Evolutionary conservation across 1,139 yeast species (phyloP).

Genomic region (Tardiomyces depauwii): DNA sequence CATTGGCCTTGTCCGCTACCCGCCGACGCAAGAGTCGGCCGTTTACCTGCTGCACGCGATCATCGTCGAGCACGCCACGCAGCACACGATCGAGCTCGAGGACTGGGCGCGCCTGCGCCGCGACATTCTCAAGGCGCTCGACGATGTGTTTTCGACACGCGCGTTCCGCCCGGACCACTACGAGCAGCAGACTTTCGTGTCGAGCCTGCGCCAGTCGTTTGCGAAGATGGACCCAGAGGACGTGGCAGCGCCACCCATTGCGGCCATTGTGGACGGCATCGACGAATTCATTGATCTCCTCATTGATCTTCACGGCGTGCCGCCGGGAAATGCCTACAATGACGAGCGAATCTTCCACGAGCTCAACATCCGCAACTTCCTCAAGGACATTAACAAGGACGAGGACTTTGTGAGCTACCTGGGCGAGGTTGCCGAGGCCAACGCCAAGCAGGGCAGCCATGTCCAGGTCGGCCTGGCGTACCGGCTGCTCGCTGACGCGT

Average conservation of each 20-base stretch:
- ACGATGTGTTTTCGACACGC: slow-evolving; percentile 51
- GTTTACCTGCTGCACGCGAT: slow-evolving; percentile 63
- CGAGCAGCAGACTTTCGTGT: slow-evolving; percentile 47
- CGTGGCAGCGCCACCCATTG: slow-evolving; percentile 45
- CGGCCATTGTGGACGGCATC: slow-evolving; percentile 44
- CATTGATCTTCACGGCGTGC: slow-evolving; percentile 61
- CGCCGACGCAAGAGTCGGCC: slow-evolving; percentile 52
- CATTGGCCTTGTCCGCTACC: slow-evolving; percentile 58
- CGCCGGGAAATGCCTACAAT: slow-evolving; percentile 73
- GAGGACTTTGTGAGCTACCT: slow-evolving; percentile 72
- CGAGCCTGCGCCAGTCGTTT: slow-evolving; percentile 39
- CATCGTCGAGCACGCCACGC: slow-evolving; percentile 53
- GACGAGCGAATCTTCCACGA: slow-evolving; percentile 80
- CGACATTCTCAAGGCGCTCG: slow-evolving; percentile 42
- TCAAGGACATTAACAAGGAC: slow-evolving; percentile 70
- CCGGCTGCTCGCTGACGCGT: slow-evolving; percentile 67
- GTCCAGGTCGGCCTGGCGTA: slow-evolving; percentile 80
- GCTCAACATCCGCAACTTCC: slow-evolving; percentile 63
- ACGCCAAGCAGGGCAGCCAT: slow-evolving; percentile 47
- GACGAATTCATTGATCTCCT: slow-evolving; percentile 55
- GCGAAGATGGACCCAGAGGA: slow-evolving; percentile 51
- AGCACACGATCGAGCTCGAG: slow-evolving; percentile 26
- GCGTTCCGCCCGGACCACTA: slow-evolving; percentile 38
- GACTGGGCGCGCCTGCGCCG: slow-evolving; percentile 50
- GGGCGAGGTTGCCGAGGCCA: slow-evolving; percentile 60